phyloP scores from a whole-genome alignment of 2,329 filamentous ascomycete species.

The Fusarium odoratissimum region DNA sequence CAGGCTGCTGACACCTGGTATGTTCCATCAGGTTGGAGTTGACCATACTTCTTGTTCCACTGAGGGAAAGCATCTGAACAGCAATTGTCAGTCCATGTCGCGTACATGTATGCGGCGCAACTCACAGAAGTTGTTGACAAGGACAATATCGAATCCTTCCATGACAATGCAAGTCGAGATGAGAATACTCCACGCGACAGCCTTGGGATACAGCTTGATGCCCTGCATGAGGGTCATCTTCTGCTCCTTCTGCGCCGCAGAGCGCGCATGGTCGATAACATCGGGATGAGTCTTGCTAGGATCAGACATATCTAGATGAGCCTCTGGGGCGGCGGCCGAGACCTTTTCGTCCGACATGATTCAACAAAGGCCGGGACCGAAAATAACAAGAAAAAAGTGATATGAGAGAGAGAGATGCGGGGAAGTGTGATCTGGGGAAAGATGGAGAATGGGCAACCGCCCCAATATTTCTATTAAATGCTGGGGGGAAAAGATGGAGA shows the following conservation, averaged over 20 bases:
- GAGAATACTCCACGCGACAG: constrained; percentile 35
- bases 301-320: background rate
- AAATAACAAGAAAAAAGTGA: background rate
- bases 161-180: constrained; percentile 42
- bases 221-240: constrained; percentile 41
- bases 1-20: constrained; percentile 39
- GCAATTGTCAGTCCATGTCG: background rate
- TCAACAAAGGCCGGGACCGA: background rate
- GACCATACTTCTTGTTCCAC: constrained; percentile 40
- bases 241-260: constrained; percentile 35
- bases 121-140: constrained; percentile 41
- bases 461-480: constrained; percentile 7
- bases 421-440: constrained; percentile 16
- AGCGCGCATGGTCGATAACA: constrained; percentile 37
- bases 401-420: constrained; percentile 5
- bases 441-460: constrained; percentile 5
- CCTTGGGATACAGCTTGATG: constrained; percentile 39
- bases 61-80: constrained; percentile 33
- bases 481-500: background rate
- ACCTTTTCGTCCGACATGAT: constrained; percentile 29
- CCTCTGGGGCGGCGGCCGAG: constrained; percentile 9
- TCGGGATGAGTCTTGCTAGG: constrained; percentile 35
- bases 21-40: constrained; percentile 25
- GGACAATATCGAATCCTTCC: constrained; percentile 38
- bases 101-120: accelerated